Conservation (phyloP, 2,329 filamentous ascomycete species). For the Stylonectria norvegica region DNA sequence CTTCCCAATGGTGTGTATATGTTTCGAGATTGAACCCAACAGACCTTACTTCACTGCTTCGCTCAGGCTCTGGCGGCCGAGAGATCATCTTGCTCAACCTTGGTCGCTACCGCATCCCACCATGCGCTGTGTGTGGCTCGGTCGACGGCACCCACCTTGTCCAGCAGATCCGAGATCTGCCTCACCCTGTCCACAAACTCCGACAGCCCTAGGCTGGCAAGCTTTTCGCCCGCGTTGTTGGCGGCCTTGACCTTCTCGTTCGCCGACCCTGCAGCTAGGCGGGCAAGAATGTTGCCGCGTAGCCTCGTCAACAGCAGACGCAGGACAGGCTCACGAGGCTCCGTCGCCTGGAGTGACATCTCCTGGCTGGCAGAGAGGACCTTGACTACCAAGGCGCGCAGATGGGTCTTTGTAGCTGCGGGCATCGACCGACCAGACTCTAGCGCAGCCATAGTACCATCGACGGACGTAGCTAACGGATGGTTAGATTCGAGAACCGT, state of each 20-base stretch:
- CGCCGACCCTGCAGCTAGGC: conserved; percentile 62
- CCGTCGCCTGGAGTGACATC: conserved; percentile 38
- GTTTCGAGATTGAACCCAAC: too few relatives aligned
- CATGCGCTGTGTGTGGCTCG: conserved; percentile 63
- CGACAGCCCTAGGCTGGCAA: conserved; percentile 66
- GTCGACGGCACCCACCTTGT: conserved; percentile 63
- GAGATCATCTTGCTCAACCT: conserved; percentile 45
- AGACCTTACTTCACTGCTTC: too few relatives aligned
- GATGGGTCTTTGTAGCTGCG: conserved; percentile 55
- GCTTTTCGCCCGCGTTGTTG: conserved; percentile 64
- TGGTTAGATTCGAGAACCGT: conserved; percentile 59
- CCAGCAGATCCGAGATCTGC: conserved; percentile 65
- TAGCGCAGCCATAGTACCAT: conserved; percentile 60
- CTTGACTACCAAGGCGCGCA: conserved; percentile 56
- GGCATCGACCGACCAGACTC: conserved; percentile 64
- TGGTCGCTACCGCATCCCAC: conserved; percentile 65
- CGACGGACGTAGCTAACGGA: conserved; percentile 51
- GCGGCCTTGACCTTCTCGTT: conserved; percentile 69
- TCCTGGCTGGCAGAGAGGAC: conserved; percentile 51
- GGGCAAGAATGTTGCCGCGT: conserved; percentile 61
- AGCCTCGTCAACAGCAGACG: conserved; percentile 66
- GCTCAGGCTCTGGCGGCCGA: too few relatives aligned
- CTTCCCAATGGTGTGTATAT: background rate
- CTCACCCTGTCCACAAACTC: conserved; percentile 70
- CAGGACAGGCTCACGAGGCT: conserved; percentile 55